Conservation (phyloP, 2,329 filamentous ascomycete genomes). For the Aspergillus fructus region DNA sequence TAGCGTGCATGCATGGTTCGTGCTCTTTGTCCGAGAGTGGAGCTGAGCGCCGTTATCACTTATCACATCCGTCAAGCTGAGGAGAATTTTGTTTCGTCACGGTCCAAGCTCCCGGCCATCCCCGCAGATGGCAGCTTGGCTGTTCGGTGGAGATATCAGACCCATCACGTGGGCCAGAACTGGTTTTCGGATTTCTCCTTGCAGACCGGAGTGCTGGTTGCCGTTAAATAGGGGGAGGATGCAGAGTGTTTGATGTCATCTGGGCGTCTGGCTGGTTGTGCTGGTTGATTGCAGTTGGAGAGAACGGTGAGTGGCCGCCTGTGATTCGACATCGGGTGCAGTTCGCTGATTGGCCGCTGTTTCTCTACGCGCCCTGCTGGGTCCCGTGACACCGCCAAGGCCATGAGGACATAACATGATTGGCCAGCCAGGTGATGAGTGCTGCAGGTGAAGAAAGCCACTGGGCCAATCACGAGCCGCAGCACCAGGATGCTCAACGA, state of each 20-base stretch:
- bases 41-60: slow-evolving; percentile 5
- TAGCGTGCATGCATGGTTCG: background rate
- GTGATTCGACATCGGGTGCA: background rate
- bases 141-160: background rate
- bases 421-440: slow-evolving; percentile 22
- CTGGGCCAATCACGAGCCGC: slow-evolving; percentile 13
- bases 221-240: slow-evolving; percentile 4
- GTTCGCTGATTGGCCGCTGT: background rate
- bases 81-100: background rate
- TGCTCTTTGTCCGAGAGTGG: slow-evolving; percentile 4
- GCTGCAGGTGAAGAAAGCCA: slow-evolving; percentile 27
- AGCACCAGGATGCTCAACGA: background rate
- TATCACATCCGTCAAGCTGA: slow-evolving; percentile 2
- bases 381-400: slow-evolving; percentile 17
- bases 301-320: background rate
- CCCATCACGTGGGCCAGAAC: background rate
- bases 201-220: background rate
- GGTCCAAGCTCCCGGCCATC: background rate
- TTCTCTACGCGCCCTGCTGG: slow-evolving; percentile 21
- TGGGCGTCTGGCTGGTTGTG: background rate
- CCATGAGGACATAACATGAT: slow-evolving; percentile 9
- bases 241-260: background rate
- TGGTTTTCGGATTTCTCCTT: background rate
- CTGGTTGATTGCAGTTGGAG: background rate
- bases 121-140: background rate